Percentiles rank a stretch among this genome's conserved stretches.
phyloP scores from a whole-genome alignment of 306 rosid species.

The Urtica urens region DNA sequence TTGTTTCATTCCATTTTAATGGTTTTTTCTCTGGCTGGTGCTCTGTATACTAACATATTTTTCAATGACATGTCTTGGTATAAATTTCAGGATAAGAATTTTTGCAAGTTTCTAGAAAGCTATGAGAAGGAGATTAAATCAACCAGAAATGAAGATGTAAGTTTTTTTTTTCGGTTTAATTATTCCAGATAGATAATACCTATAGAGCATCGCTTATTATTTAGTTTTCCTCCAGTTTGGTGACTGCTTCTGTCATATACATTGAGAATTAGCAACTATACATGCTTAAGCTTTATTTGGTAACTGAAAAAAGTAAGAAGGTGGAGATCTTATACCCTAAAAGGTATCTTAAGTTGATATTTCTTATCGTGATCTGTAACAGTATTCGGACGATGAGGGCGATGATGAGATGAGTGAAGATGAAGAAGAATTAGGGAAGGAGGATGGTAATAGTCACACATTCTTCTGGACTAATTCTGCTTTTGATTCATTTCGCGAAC shows the following conservation, averaged over 20 bases:
- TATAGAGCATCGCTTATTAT: background rate
- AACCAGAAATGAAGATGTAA: constrained; percentile 45
- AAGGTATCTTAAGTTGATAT: constrained; percentile 5
- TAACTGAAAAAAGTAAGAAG: too few species aligned
- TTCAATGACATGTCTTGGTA: background rate
- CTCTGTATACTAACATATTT: background rate
- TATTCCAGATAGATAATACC: background rate
- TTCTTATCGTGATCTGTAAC: constrained; percentile 1
- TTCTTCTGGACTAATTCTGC: constrained; percentile 36
- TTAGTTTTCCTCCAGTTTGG: too few species aligned
- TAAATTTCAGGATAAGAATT: constrained; percentile 47
- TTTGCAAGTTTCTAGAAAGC: constrained; percentile 44
- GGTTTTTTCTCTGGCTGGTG: background rate
- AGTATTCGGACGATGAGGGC: constrained; percentile 65
- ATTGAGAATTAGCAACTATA: too few species aligned
- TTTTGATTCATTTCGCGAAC: constrained; percentile 44
- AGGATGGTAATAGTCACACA: constrained; percentile 16
- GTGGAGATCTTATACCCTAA: too few species aligned
- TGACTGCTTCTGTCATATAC: too few species aligned
- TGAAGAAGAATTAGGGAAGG: constrained; percentile 18
- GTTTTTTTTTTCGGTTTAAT: constrained; percentile 13
- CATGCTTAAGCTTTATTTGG: too few species aligned
- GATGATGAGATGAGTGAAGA: constrained; percentile 39
- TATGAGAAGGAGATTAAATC: constrained; percentile 23
- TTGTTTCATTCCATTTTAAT: background rate